Conservation (phyloP, 768 basidiomycete species). For the Lactarius trivialis region DNA sequence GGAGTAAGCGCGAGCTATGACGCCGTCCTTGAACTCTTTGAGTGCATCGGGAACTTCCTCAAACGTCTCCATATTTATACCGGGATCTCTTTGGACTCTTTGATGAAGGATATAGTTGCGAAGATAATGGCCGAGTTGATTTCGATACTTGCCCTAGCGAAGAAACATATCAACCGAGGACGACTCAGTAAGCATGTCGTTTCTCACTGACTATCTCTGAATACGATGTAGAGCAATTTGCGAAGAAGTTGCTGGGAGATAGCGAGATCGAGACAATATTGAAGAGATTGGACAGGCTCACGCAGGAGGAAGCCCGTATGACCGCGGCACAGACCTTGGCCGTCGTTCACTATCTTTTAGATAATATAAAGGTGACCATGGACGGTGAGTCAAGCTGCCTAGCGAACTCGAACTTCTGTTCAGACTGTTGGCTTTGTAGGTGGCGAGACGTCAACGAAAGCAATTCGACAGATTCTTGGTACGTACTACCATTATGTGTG, state of each 20-base stretch:
- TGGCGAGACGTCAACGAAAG: not conserved
- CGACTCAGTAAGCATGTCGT: slow-evolving; percentile 3
- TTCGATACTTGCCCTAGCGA: slow-evolving; percentile 2
- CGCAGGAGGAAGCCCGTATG: slow-evolving; percentile 3
- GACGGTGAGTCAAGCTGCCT: not conserved
- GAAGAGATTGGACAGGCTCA: slow-evolving; percentile 6
- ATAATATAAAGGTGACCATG: slow-evolving; percentile 8
- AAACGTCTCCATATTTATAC: not conserved
- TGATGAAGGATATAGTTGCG: slow-evolving; percentile 1
- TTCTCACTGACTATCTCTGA: not conserved
- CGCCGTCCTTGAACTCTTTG: slow-evolving; percentile 7
- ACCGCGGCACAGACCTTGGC: not conserved
- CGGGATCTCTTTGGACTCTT: not conserved
- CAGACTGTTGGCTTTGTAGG: not conserved
- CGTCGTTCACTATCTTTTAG: slow-evolving; percentile 1
- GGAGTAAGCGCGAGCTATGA: slow-evolving; percentile 8
- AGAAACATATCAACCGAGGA: slow-evolving; percentile 1
- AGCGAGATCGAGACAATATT: slow-evolving; percentile 2
- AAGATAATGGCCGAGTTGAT: slow-evolving; percentile 7
- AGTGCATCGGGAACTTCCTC: slow-evolving; percentile 1
- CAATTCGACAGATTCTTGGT: not conserved
- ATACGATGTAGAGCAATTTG: not conserved
- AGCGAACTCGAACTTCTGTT: not conserved
- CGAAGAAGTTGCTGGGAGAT: not conserved
- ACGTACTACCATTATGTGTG: not conserved